Percentiles rank a stretch among this genome's conserved stretches.
Evolutionary conservation across 306 rosid species (phyloP).

Genomic region (Senna tora): DNA sequence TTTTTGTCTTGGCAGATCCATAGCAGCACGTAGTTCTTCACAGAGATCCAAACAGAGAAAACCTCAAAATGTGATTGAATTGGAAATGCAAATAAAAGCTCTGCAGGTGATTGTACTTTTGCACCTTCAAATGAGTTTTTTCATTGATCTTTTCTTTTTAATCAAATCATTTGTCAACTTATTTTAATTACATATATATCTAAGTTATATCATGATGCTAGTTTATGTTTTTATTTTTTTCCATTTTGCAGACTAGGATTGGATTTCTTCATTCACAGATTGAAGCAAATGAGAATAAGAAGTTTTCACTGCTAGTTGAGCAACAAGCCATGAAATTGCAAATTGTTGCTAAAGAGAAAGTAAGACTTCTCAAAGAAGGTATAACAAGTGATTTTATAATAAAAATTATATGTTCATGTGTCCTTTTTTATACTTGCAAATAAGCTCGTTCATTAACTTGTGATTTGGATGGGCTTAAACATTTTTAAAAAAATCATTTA

Average conservation of each 20-base stretch:
- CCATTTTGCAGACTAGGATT: slow-evolving; percentile 41
- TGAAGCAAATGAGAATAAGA: slow-evolving; percentile 14
- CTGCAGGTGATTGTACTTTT: slow-evolving; percentile 12
- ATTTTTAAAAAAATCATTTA: too few species aligned
- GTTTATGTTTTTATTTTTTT: neutral
- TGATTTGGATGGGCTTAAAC: too few species aligned
- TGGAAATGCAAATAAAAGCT: slow-evolving; percentile 7
- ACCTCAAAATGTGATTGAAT: neutral
- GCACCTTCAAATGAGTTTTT: neutral
- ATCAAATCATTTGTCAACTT: too few species aligned
- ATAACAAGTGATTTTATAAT: neutral
- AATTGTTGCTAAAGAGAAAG: slow-evolving; percentile 27
- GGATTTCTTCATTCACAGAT: slow-evolving; percentile 38
- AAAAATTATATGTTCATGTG: neutral
- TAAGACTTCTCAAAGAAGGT: slow-evolving; percentile 48
- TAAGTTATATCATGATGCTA: too few species aligned
- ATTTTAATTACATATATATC: neutral
- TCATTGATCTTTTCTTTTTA: neutral
- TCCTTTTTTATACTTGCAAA: too few species aligned
- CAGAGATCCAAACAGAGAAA: slow-evolving; percentile 7
- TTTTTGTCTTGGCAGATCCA: neutral
- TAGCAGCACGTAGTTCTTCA: slow-evolving; percentile 9
- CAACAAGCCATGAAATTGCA: slow-evolving; percentile 36
- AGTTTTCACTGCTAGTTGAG: slow-evolving; percentile 39
- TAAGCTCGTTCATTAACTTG: too few species aligned